Percentiles rank a stretch among this genome's conserved stretches.
phyloP scores from a whole-genome alignment of 768 basidiomycete genomes.

The Tulasnella calospora region DNA sequence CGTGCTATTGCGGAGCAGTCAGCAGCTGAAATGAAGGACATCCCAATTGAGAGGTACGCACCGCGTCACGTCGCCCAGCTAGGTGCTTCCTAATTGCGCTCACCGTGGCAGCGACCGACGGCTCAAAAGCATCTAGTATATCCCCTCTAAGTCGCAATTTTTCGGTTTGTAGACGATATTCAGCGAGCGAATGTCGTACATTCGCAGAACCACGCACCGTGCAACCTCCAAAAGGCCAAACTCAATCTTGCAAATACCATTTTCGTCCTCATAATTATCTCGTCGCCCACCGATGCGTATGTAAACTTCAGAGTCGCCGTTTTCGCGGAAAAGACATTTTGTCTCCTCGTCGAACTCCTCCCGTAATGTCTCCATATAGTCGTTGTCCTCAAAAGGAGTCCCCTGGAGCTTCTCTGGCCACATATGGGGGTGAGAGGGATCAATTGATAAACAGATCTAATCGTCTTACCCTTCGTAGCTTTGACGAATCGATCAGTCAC shows the following conservation, averaged over 20 bases:
- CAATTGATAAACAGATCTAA: not conserved
- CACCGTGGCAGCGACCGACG: conserved; percentile 40
- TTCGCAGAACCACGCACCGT: not conserved
- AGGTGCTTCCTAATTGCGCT: conserved; percentile 38
- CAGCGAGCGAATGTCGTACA: not conserved
- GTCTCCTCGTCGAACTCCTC: not conserved
- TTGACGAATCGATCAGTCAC: conserved; percentile 40
- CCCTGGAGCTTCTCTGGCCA: not conserved
- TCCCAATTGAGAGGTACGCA: not conserved
- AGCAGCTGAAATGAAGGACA: conserved; percentile 46
- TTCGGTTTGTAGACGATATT: too few relatives aligned
- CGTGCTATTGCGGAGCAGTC: conserved; percentile 46
- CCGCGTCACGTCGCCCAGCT: conserved; percentile 36
- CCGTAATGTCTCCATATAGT: not conserved
- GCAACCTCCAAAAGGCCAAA: too few relatives aligned
- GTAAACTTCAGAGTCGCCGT: too few relatives aligned
- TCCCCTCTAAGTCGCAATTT: not conserved
- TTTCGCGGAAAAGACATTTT: not conserved
- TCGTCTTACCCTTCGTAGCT: not conserved
- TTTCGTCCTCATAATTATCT: too few relatives aligned
- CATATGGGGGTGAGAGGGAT: not conserved
- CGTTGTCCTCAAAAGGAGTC: not conserved
- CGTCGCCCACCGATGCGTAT: too few relatives aligned
- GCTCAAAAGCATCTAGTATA: conserved; percentile 43
- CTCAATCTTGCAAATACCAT: too few relatives aligned